Evolutionary conservation across 148 eudicot species (phyloP), one percentile per base, ranked within the genome.

Genomic region (Chenopodium suecicum): DNA sequence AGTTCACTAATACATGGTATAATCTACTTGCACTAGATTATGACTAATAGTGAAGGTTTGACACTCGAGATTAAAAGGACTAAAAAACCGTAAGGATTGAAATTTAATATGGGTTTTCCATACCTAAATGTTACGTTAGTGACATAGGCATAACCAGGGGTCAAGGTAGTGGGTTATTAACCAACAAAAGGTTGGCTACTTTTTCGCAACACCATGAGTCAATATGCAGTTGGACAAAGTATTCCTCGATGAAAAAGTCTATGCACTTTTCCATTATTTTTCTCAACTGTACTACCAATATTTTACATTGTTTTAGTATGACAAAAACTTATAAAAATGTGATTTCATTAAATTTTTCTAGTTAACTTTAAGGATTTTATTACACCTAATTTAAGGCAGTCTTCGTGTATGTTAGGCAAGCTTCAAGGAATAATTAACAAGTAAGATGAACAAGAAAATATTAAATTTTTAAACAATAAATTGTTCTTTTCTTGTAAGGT

Each of bases 281-380:
- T 67, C 75, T 68, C 74, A 79, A 52, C 65, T 70, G 65, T 52
- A 66, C 73, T 31, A 78, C 80, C 73, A 47, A 78, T 66, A 66
- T 47, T 4, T 5, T 44, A 78, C 80, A 64, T 41, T 41, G 44
- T 41, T 41, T 20, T 34, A 9, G 11, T 8, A 58, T 58, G 63
- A 20, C 63, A 73, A 47, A 34, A 73, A 73, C 76, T 73, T 73
- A 5, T 11, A 25, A 11, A 19, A 73, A 47, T 73, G 16, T n/a
- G 76, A 54, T n/a, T 75, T 16, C n/a, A 54, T 75, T 27, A 14
- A 54, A 27, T 56, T 75, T 27, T 25, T 46, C 6, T 31, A 56
- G 65, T 56, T 54, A 75, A 19, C 19, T 32, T 31, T 29, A 54
- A 16, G 46, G 29, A 1, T 27, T 54, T 75, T 5, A 41, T 41